Conservation (phyloP, 164 flowering plant genomes). For the Magnolia officinalis region DNA sequence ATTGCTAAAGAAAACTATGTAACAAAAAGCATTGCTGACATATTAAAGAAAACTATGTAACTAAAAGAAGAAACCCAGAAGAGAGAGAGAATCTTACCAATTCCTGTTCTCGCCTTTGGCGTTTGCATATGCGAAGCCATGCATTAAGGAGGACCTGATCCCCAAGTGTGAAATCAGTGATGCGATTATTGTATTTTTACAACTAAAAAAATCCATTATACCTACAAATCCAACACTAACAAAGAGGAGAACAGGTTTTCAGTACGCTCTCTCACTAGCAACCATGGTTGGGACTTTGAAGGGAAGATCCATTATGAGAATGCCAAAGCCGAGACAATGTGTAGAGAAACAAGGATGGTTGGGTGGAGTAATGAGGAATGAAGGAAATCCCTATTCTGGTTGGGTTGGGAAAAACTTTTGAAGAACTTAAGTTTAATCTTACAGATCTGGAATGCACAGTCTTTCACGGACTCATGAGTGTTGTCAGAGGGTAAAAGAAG, state of each 20-base stretch:
- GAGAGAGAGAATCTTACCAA: slow-evolving; percentile 44
- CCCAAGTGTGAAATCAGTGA: slow-evolving; percentile 2
- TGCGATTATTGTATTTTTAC: not conserved
- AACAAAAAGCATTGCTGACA: no score
- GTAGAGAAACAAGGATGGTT: not conserved
- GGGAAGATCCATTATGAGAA: not conserved
- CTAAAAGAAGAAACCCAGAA: not conserved
- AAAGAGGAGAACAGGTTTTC: not conserved
- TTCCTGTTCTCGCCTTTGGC: slow-evolving; percentile 82
- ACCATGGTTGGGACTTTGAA: not conserved
- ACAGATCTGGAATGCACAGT: not conserved
- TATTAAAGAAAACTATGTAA: no score
- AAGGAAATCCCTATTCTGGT: no score
- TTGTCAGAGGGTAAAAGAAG: no score
- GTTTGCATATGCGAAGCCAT: slow-evolving; percentile 84
- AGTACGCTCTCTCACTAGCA: not conserved
- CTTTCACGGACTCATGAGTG: no score
- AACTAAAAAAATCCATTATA: not conserved
- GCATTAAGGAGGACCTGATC: slow-evolving; percentile 80
- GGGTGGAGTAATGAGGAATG: no score
- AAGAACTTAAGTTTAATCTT: not conserved
- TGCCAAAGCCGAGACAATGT: not conserved
- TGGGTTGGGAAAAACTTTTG: no score
- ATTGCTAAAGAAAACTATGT: no score
- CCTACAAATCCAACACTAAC: not conserved